Conservation (phyloP, 495 filamentous ascomycete genomes). For the Xylona heveae region DNA sequence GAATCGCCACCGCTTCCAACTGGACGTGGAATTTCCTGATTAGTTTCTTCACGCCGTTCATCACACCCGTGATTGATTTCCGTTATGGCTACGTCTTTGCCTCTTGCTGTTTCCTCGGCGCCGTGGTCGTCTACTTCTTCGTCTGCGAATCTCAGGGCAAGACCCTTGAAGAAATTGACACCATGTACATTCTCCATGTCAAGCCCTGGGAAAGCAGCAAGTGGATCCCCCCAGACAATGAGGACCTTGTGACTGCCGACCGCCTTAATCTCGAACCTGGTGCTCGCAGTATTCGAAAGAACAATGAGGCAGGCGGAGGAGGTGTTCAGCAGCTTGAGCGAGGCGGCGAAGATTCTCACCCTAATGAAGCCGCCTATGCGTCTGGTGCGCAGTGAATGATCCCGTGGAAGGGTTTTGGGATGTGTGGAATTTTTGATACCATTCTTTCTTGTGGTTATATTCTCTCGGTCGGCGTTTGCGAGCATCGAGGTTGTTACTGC, state of each 20-base stretch:
- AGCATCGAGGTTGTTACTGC: too few species aligned
- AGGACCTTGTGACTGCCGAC: background rate
- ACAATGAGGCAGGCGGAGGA: too few species aligned
- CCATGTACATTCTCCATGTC: slow-evolving; percentile 57
- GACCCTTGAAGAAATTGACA: slow-evolving; percentile 44
- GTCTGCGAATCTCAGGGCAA: slow-evolving; percentile 48
- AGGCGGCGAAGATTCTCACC: too few species aligned
- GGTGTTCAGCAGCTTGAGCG: too few species aligned
- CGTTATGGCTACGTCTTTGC: slow-evolving; percentile 67
- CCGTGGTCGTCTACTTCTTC: slow-evolving; percentile 57
- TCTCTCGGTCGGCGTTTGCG: too few species aligned
- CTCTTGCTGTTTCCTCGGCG: slow-evolving; percentile 39
- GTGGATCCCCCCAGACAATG: slow-evolving; percentile 30
- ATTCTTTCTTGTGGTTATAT: too few species aligned
- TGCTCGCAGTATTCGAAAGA: background rate
- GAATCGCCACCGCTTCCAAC: slow-evolving; percentile 57
- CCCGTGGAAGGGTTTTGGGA: too few species aligned
- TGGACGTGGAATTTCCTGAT: slow-evolving; percentile 87
- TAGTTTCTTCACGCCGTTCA: slow-evolving; percentile 67
- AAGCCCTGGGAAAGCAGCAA: slow-evolving; percentile 40
- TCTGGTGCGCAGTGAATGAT: too few species aligned
- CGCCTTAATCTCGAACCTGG: background rate
- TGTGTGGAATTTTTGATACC: too few species aligned
- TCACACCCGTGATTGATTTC: slow-evolving; percentile 44
- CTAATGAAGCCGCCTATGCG: too few species aligned